phyloP scores from a whole-genome alignment of 139 green algal genomes.

The Chlamydomonas applanata region DNA sequence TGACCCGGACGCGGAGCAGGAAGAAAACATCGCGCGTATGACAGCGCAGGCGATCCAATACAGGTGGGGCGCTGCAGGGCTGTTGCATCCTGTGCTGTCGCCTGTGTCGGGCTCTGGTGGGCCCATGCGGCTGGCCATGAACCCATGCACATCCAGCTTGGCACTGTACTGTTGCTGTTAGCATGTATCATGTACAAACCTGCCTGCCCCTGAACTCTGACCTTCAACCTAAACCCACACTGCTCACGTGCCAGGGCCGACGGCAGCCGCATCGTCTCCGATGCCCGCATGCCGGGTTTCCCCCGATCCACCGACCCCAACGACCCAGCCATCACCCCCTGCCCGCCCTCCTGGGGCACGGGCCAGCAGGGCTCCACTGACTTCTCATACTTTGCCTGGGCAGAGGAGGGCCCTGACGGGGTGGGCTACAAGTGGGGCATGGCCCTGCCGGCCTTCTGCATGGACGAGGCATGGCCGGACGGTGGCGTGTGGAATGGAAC shows the following conservation, averaged over 20 bases:
- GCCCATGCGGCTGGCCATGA: too few species aligned
- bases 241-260: too few species aligned
- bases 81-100: neutral
- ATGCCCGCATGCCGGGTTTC: slow-evolving; percentile 23
- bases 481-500: slow-evolving; percentile 14
- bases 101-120: neutral
- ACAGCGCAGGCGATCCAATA: neutral
- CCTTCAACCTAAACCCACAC: too few species aligned
- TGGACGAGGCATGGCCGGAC: slow-evolving; percentile 32
- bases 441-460: slow-evolving; percentile 33
- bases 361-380: slow-evolving; percentile 27
- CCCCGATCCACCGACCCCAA: neutral
- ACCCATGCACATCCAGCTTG: too few species aligned
- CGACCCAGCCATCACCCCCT: slow-evolving; percentile 1
- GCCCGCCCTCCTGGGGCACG: slow-evolving; percentile 33
- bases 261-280: neutral
- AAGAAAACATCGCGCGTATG: neutral
- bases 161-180: too few species aligned
- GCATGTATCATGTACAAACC: too few species aligned
- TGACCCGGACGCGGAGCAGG: neutral
- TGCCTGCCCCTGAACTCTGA: too few species aligned
- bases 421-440: slow-evolving; percentile 38
- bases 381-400: slow-evolving; percentile 36
- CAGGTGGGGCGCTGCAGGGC: neutral
- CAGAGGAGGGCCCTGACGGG: neutral